Conservation (phyloP, 768 basidiomycete genomes). For the Tubosaeta brunneosetosa region DNA sequence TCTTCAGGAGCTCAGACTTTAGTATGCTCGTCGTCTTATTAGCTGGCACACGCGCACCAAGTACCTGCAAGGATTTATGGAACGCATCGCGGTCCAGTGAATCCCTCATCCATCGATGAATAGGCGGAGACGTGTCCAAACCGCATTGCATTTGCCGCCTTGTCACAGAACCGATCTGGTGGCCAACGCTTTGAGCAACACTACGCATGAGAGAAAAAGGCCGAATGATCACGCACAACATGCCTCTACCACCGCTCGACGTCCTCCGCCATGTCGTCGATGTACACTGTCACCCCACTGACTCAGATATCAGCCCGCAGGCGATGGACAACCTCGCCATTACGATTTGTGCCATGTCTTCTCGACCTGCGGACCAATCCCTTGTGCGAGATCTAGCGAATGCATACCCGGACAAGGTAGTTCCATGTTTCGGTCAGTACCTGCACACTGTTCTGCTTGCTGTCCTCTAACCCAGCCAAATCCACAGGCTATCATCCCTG, state of each 20-base stretch:
- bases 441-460: constrained; percentile 8
- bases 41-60: constrained; percentile 63
- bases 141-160: constrained; percentile 14
- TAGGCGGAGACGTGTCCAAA: constrained; percentile 42
- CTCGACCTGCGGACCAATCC: constrained; percentile 59
- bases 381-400: constrained; percentile 64
- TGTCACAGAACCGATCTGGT: background rate
- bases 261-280: constrained; percentile 74
- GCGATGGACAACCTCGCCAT: constrained; percentile 56
- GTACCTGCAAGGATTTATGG: constrained; percentile 55
- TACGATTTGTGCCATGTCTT: constrained; percentile 82
- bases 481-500: constrained; percentile 85
- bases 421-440: constrained; percentile 84
- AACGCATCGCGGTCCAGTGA: constrained; percentile 64
- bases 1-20: constrained; percentile 53
- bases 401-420: constrained; percentile 57
- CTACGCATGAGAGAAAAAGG: constrained; percentile 10
- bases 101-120: constrained; percentile 46
- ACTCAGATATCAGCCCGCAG: constrained; percentile 47
- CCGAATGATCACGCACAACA: background rate
- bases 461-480: background rate
- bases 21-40: constrained; percentile 51
- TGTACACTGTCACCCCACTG: constrained; percentile 92
- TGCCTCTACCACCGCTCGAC: constrained; percentile 23
- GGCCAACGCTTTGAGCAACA: background rate